Conservation (phyloP, 2,329 filamentous ascomycete genomes). For the Orbilia ellipsospora region DNA sequence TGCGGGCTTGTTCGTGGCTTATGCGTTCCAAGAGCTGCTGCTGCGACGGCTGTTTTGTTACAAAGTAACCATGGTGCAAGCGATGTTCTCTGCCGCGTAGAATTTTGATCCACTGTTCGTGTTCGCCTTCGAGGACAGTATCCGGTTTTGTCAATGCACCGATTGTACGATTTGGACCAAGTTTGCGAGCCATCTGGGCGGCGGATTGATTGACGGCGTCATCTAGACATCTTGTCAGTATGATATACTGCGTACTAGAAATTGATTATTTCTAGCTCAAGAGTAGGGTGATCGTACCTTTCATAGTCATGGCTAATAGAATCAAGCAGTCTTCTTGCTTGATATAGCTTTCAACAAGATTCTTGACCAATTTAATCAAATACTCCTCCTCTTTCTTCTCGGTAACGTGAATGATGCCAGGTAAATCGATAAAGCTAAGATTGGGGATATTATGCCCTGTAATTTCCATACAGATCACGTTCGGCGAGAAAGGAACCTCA, state of each 20-base stretch:
- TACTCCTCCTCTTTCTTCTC: conserved; percentile 59
- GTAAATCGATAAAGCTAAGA: conserved; percentile 59
- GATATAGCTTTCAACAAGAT: conserved; percentile 58
- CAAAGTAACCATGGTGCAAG: conserved; percentile 58
- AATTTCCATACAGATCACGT: conserved; percentile 59
- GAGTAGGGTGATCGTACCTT: background rate
- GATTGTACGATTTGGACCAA: conserved; percentile 58
- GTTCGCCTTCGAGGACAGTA: conserved; percentile 57
- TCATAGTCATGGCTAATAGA: conserved; percentile 59
- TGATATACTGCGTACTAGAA: too few species aligned
- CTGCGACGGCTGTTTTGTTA: conserved; percentile 59
- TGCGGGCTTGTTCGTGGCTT: conserved; percentile 56
- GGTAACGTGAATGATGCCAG: conserved; percentile 59
- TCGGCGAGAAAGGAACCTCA: conserved; percentile 59
- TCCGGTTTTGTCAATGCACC: conserved; percentile 59
- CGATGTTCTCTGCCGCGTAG: conserved; percentile 58
- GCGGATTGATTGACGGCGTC: conserved; percentile 59
- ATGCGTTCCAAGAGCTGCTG: conserved; percentile 56
- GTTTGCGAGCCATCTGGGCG: conserved; percentile 57
- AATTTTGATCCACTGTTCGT: conserved; percentile 58
- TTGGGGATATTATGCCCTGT: conserved; percentile 58
- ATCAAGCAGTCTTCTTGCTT: conserved; percentile 58
- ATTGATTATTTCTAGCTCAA: too few species aligned
- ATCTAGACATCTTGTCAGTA: conserved; percentile 19
- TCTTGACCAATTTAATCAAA: conserved; percentile 58